Base-by-base conservation (phyloP, 2,329 filamentous ascomycete species). In the Phyllosticta paracitricarpa region DNA sequence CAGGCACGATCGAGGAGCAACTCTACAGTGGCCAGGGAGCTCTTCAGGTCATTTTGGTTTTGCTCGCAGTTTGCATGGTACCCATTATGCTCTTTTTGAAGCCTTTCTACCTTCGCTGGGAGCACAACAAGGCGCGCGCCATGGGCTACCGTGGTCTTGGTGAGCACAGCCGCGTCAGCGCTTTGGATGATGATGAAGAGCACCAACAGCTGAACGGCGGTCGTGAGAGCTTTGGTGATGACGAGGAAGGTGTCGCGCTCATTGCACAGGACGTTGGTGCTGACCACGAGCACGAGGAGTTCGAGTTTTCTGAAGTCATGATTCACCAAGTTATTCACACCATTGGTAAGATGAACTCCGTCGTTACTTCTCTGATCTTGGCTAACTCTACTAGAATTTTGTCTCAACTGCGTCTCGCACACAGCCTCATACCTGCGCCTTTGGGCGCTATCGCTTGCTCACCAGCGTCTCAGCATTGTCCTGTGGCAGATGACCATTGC, bases 241-340 rank as follows among this genome's bases (percentile, higher is more conserved):
- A 94, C 61, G 87, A 87, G 40, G 90, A 95, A 66, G 91, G 89
- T 54, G 85, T 89, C 63, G 91, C 88, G 61, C 89, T 96, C 86
- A 91, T 96, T 71, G 89, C 90, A 2, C 87, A 96, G 73, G 90
- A 94, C 71, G 84, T 95, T 66, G 79, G 72, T 10, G 76, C 75
- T 40, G 83, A 86, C 53, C 89, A 90, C 56, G 92, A 92, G 67
- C 90, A 97, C 68, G 92, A 94, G 70, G 94, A 99, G 72, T 99
- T 99, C 73, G 94, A 99, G 69, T 99, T 99, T 73, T 85, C 88
- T 63, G 94, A 99, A 75, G 84, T 91, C 65, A 97, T 99, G 91
- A 99, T 99, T 71, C 94, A 99, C 77, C 94, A 99, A 76, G 85
- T 97, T 73, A 99, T 99, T 71, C 95, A 97, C 79, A 97, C 93